Conservation (phyloP, 2,329 filamentous ascomycete species). For the Fusarium paranaense region DNA sequence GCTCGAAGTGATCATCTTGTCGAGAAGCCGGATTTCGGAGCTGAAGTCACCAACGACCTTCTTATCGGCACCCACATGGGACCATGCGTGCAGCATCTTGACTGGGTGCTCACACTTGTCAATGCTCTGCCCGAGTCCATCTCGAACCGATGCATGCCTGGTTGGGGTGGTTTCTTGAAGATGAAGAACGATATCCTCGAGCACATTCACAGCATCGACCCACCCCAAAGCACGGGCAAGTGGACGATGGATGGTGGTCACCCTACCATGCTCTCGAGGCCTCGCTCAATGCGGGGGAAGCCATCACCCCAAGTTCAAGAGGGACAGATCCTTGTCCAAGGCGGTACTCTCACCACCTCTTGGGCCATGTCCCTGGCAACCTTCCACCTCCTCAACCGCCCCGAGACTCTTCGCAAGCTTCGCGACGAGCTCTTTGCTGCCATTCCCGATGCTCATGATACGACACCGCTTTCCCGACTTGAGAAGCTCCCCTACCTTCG, state of each 20-base stretch:
- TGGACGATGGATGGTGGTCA: conserved; percentile 50
- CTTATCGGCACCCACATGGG: conserved; percentile 54
- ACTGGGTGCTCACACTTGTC: conserved; percentile 50
- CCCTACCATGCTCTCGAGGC: conserved; percentile 51
- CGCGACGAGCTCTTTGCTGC: conserved; percentile 52
- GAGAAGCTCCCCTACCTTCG: conserved; percentile 58
- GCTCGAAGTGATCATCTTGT: conserved; percentile 50
- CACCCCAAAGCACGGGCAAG: conserved; percentile 48
- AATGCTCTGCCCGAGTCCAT: conserved; percentile 51
- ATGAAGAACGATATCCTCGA: conserved; percentile 53
- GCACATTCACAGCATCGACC: conserved; percentile 51
- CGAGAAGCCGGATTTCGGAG: conserved; percentile 50
- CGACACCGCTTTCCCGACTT: conserved; percentile 44
- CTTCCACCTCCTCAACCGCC: conserved; percentile 51
- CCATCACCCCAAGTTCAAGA: conserved; percentile 52
- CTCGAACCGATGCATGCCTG: conserved; percentile 50
- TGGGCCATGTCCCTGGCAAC: conserved; percentile 50
- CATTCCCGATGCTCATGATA: conserved; percentile 47
- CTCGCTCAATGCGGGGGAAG: conserved; percentile 51
- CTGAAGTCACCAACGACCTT: conserved; percentile 50
- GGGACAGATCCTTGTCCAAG: conserved; percentile 52
- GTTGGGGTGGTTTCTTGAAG: conserved; percentile 53
- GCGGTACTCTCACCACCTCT: conserved; percentile 56
- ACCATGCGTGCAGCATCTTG: conserved; percentile 51
- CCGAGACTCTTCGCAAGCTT: conserved; percentile 45